Percentiles rank a stretch among this genome's conserved stretches.
phyloP scores from a whole-genome alignment of 129 eudicot species.

The Artemisia tridentata region DNA sequence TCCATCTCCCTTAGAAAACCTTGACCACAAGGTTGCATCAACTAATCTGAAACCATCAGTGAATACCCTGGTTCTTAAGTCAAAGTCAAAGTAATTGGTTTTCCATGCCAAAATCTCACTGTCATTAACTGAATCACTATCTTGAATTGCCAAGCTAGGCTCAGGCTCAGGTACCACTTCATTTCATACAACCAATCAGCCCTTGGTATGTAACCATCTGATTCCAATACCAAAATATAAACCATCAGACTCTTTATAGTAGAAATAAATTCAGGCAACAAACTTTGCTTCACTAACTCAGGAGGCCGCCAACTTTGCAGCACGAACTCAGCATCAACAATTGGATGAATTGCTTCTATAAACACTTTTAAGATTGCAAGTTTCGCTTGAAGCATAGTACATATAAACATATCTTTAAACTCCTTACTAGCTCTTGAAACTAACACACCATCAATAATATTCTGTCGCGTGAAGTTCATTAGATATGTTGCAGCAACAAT shows the following conservation, averaged over 20 bases:
- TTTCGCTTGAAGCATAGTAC: slow-evolving; percentile 57
- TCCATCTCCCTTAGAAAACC: too few species aligned
- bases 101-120: slow-evolving; percentile 44
- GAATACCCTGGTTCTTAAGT: too few species aligned
- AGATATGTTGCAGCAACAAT: slow-evolving; percentile 82
- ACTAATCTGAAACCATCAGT: too few species aligned
- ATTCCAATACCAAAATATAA: too few species aligned
- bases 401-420: slow-evolving; percentile 48
- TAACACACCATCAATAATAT: slow-evolving; percentile 27
- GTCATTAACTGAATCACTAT: slow-evolving; percentile 47
- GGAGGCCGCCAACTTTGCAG: too few species aligned
- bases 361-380: slow-evolving; percentile 53
- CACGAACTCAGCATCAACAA: too few species aligned
- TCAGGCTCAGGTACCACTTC: slow-evolving; percentile 53
- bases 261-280: slow-evolving; percentile 31
- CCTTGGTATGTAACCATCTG: too few species aligned
- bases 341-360: too few species aligned
- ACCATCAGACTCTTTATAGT: too few species aligned
- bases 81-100: slow-evolving; percentile 13
- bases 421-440: slow-evolving; percentile 43
- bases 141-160: slow-evolving; percentile 47
- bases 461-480: slow-evolving; percentile 59
- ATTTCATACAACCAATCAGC: too few species aligned
- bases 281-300: too few species aligned
- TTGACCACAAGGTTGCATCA: too few species aligned